Conservation (phyloP, 441 rosid genomes). For the Viola pubescens region DNA sequence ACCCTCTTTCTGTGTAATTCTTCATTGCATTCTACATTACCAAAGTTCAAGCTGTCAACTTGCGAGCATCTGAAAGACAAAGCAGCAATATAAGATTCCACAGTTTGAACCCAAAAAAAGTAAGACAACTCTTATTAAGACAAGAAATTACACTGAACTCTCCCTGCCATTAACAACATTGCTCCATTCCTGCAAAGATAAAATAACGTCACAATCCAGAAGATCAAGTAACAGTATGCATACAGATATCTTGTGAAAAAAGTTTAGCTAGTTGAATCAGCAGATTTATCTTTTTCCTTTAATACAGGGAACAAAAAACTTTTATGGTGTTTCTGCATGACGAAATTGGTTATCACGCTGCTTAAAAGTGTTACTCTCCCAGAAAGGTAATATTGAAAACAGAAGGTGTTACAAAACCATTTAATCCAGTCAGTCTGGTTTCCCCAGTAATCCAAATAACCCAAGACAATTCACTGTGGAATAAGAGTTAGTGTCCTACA, state of each 20-base stretch:
- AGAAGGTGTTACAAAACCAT: not conserved
- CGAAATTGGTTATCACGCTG: no score
- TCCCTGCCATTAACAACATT: conserved; percentile 42
- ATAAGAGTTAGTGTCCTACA: no score
- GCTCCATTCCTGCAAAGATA: conserved; percentile 51
- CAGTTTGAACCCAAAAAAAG: conserved; percentile 13
- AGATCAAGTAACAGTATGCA: no score
- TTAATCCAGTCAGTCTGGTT: no score
- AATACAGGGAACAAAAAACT: no score
- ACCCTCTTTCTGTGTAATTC: conserved; percentile 31
- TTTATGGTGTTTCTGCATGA: no score
- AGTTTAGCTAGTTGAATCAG: no score
- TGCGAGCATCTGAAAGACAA: conserved; percentile 36
- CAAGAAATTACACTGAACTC: conserved; percentile 46
- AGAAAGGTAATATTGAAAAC: not conserved
- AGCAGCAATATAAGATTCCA: conserved; percentile 13
- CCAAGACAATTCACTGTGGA: no score
- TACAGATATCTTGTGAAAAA: no score
- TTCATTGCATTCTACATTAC: conserved; percentile 22
- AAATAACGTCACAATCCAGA: conserved; percentile 14
- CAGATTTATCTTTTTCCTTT: no score
- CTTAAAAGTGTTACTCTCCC: not conserved
- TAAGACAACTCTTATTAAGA: conserved; percentile 19
- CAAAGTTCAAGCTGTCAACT: conserved; percentile 23
- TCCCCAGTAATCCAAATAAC: no score